These are phyloP conservation scores for Cynara cardunculus DNA, from an alignment of 129 eudicot species.

Conservation along the genomic window DNA sequence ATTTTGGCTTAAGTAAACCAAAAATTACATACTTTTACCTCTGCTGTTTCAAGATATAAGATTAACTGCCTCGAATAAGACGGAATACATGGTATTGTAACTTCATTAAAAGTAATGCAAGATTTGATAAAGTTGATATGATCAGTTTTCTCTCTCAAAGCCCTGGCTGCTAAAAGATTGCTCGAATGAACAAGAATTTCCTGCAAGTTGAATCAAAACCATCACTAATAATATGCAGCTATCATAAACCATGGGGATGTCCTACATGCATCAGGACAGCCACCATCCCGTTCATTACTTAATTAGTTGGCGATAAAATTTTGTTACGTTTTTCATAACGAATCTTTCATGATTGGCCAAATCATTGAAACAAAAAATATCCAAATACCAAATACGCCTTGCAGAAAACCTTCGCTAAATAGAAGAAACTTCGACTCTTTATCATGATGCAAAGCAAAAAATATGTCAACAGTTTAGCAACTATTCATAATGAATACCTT, in stretches of 20 bases:
- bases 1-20: neutral
- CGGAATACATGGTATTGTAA: constrained; percentile 81
- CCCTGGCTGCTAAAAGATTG: constrained; percentile 62
- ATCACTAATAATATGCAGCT: constrained; percentile 17
- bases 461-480: neutral
- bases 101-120: constrained; percentile 75
- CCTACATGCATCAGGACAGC: neutral
- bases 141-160: constrained; percentile 40
- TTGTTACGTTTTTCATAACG: neutral
- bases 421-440: neutral
- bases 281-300: neutral
- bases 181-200: constrained; percentile 73
- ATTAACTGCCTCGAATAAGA: constrained; percentile 55
- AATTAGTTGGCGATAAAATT: neutral
- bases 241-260: constrained; percentile 7
- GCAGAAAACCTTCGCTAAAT: neutral
- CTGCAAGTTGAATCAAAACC: constrained; percentile 39
- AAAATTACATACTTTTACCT: constrained; percentile 38
- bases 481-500: constrained; percentile 42
- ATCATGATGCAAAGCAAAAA: neutral
- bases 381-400: neutral
- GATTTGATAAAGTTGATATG: constrained; percentile 56
- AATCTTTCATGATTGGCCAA: neutral
- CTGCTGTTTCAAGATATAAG: constrained; percentile 82
- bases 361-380: neutral